Evolutionary conservation across 2,329 filamentous ascomycete genomes (phyloP).

Genomic region (Colletotrichum sp.): DNA sequence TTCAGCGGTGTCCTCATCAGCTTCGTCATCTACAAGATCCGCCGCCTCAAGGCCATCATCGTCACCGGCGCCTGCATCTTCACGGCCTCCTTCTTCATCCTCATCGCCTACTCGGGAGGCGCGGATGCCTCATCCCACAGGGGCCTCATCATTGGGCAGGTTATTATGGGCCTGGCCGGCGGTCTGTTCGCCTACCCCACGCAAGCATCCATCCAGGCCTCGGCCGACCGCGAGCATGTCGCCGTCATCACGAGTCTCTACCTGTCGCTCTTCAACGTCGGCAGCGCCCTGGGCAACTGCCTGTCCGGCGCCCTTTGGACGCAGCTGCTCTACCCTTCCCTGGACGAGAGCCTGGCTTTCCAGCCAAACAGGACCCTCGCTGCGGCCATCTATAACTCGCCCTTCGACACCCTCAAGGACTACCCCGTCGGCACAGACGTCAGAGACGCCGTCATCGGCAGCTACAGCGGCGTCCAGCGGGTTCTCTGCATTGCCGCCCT

Average conservation of each 20-base stretch:
- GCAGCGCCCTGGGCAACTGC: constrained; percentile 44
- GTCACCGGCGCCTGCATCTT: constrained; percentile 61
- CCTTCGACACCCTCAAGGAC: constrained; percentile 34
- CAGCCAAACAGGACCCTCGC: constrained; percentile 39
- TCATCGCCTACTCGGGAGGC: constrained; percentile 61
- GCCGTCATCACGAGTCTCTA: constrained; percentile 43
- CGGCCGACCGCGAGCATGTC: constrained; percentile 40
- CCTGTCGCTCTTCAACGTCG: constrained; percentile 46
- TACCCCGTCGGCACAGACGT: constrained; percentile 33
- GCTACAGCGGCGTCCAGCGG: constrained; percentile 22
- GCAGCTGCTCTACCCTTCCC: constrained; percentile 37
- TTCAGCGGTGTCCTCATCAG: constrained; percentile 58
- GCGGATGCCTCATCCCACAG: constrained; percentile 41
- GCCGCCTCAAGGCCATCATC: constrained; percentile 64
- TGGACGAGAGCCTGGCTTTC: constrained; percentile 37
- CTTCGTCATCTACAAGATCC: constrained; percentile 54
- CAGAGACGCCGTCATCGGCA: constrained; percentile 20
- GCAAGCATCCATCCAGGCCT: constrained; percentile 44
- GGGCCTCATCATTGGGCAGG: constrained; percentile 60
- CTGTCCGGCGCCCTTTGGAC: constrained; percentile 48
- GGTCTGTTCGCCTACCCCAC: constrained; percentile 58
- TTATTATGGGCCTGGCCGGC: constrained; percentile 62
- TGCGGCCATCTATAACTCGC: constrained; percentile 38
- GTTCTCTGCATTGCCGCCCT: constrained; percentile 24
- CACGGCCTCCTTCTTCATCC: constrained; percentile 59